These are phyloP conservation scores for Xerocomellus dryophilus DNA, from an alignment of 768 basidiomycete species.

Conservation along the genomic window DNA sequence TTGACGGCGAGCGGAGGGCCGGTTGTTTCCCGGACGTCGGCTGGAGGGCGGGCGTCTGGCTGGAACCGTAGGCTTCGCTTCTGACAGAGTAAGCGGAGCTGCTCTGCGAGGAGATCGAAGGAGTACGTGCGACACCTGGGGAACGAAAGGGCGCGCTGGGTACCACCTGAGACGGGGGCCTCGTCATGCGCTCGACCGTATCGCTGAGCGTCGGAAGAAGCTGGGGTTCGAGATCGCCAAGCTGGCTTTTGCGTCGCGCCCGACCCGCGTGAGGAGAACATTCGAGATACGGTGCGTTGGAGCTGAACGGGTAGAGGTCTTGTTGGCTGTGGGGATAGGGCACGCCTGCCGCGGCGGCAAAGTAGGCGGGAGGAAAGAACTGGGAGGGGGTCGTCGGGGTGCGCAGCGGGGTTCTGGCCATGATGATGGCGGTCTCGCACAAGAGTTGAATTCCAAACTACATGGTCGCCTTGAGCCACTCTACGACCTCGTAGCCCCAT, in stretches of 20 bases:
- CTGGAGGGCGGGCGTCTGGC: neutral
- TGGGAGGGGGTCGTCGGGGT: slow-evolving; percentile 32
- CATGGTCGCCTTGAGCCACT: slow-evolving; percentile 29
- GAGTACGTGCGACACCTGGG: slow-evolving; percentile 11
- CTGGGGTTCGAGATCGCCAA: slow-evolving; percentile 56
- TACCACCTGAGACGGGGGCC: slow-evolving; percentile 40
- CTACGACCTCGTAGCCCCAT: slow-evolving; percentile 51
- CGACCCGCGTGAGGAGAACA: slow-evolving; percentile 4
- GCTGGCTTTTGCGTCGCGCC: slow-evolving; percentile 37
- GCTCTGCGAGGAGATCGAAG: slow-evolving; percentile 20
- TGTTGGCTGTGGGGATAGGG: slow-evolving; percentile 15
- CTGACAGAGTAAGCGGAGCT: slow-evolving; percentile 14
- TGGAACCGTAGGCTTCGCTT: slow-evolving; percentile 1
- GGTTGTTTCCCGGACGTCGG: slow-evolving; percentile 1
- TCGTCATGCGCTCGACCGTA: slow-evolving; percentile 73
- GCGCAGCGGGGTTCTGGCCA: slow-evolving; percentile 28
- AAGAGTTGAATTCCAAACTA: neutral
- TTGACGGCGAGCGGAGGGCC: slow-evolving; percentile 8
- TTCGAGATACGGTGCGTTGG: slow-evolving; percentile 16
- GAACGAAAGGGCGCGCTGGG: slow-evolving; percentile 9
- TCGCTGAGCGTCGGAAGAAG: slow-evolving; percentile 69
- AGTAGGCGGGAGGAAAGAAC: slow-evolving; percentile 55
- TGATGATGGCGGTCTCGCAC: slow-evolving; percentile 4
- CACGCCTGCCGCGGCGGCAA: slow-evolving; percentile 49
- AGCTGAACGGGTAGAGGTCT: slow-evolving; percentile 11